These are phyloP conservation scores for Cyclotella cryptica DNA, from an alignment of 108 stramenopile species.

Conservation along the genomic window DNA sequence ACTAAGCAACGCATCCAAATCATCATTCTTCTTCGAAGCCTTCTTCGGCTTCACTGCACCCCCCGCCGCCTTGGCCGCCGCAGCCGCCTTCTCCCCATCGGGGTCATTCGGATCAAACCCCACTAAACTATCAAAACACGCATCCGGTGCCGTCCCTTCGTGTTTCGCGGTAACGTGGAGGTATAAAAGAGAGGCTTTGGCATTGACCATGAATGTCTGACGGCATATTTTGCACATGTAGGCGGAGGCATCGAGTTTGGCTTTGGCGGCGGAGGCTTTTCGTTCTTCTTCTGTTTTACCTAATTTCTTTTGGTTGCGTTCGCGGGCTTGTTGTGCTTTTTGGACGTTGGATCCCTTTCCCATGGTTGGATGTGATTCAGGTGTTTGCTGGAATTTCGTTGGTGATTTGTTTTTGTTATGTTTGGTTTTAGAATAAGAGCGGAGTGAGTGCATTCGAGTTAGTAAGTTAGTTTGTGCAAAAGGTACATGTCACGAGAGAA, in stretches of 20 bases:
- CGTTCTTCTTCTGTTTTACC: slow-evolving; percentile 90
- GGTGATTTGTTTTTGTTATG: neutral
- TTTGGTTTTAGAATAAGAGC: neutral
- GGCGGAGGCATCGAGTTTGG: slow-evolving; percentile 72
- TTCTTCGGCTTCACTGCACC: slow-evolving; percentile 63
- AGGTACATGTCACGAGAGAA: too few relatives aligned
- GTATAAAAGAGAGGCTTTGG: slow-evolving; percentile 68
- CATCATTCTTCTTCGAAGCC: slow-evolving; percentile 51
- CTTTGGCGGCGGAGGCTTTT: slow-evolving; percentile 81
- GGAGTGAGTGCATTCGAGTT: neutral
- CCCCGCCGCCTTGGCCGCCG: slow-evolving; percentile 22
- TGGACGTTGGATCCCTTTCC: slow-evolving; percentile 93
- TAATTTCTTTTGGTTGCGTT: slow-evolving; percentile 85
- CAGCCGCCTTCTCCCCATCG: slow-evolving; percentile 46
- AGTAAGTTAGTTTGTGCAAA: too few relatives aligned
- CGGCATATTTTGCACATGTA: slow-evolving; percentile 84
- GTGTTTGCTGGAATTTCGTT: neutral
- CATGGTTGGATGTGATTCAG: slow-evolving; percentile 46
- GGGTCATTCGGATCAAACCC: slow-evolving; percentile 86
- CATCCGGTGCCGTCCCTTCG: slow-evolving; percentile 57
- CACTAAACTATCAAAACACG: slow-evolving; percentile 73
- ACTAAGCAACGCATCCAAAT: slow-evolving; percentile 54
- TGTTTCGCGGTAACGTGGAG: slow-evolving; percentile 85
- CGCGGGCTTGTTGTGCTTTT: slow-evolving; percentile 84
- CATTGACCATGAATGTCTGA: slow-evolving; percentile 93